Evolutionary conservation across 164 flowering plant genomes (phyloP).

Genomic region (Kingdonia uniflora): DNA sequence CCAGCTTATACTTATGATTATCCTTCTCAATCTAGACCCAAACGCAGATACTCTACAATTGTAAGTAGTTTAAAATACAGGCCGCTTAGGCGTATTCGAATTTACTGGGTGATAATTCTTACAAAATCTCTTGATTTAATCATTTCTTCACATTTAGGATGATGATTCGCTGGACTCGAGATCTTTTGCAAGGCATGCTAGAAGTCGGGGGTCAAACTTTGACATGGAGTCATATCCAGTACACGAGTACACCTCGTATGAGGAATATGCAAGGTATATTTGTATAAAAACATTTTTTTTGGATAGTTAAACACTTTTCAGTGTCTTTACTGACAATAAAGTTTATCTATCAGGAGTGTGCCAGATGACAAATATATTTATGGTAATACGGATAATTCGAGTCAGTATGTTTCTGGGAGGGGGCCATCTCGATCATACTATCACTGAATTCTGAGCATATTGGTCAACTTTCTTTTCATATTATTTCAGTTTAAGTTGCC

Average conservation of each 20-base stretch:
- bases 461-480: not conserved
- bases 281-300: not conserved
- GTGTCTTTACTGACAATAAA: not conserved
- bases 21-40: constrained; percentile 12
- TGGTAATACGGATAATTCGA: constrained; percentile 7
- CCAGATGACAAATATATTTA: constrained; percentile 11
- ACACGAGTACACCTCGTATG: constrained; percentile 9
- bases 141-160: constrained; percentile 9
- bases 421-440: constrained; percentile 13
- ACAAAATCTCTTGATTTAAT: not conserved
- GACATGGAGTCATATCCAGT: constrained; percentile 10
- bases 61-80: constrained; percentile 12
- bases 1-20: constrained; percentile 8
- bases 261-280: constrained; percentile 16
- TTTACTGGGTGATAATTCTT: not conserved
- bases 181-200: constrained; percentile 14
- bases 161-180: constrained; percentile 15
- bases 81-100: too few relatives aligned
- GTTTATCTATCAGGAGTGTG: constrained; percentile 8
- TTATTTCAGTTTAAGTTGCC: not conserved
- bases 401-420: constrained; percentile 13
- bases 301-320: not conserved
- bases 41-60: constrained; percentile 15
- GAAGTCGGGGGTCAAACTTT: constrained; percentile 8
- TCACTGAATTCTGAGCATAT: constrained; percentile 15